These are phyloP conservation scores for Neofusicoccum parvum DNA, from an alignment of 2,329 filamentous ascomycete genomes.

Conservation along the genomic window DNA sequence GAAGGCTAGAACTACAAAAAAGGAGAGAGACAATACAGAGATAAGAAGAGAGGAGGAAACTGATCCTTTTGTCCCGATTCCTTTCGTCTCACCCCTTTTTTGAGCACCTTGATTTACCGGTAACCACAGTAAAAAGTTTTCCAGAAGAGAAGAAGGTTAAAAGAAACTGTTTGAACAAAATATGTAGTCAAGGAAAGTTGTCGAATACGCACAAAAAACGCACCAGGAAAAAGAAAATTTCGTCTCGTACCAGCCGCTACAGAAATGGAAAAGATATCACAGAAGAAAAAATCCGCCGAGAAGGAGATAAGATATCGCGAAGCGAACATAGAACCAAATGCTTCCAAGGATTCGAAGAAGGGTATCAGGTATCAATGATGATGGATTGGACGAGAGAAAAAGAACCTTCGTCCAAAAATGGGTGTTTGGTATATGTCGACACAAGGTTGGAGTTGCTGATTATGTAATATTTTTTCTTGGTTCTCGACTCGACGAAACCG, in stretches of 20 bases:
- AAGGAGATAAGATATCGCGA: background rate
- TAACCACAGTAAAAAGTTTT: background rate
- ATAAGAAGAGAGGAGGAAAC: background rate
- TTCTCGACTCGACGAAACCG: background rate
- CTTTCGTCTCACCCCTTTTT: background rate
- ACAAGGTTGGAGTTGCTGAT: background rate
- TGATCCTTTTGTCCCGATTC: background rate
- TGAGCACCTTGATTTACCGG: background rate
- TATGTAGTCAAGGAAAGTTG: constrained; percentile 15
- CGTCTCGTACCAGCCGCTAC: constrained; percentile 10
- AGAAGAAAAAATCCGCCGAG: background rate
- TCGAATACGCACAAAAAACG: constrained; percentile 1
- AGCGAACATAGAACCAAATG: background rate
- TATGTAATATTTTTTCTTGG: constrained; percentile 6
- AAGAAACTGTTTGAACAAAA: constrained; percentile 2
- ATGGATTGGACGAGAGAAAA: background rate
- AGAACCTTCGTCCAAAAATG: background rate
- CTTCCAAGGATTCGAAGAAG: constrained; percentile 12
- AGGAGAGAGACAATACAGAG: background rate
- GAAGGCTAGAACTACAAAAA: background rate
- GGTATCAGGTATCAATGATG: constrained; percentile 19
- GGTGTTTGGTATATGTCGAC: background rate
- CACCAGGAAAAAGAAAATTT: background rate
- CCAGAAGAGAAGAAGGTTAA: background rate
- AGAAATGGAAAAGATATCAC: background rate